Conservation (phyloP, 441 rosid species). For the Brassica balearica region DNA sequence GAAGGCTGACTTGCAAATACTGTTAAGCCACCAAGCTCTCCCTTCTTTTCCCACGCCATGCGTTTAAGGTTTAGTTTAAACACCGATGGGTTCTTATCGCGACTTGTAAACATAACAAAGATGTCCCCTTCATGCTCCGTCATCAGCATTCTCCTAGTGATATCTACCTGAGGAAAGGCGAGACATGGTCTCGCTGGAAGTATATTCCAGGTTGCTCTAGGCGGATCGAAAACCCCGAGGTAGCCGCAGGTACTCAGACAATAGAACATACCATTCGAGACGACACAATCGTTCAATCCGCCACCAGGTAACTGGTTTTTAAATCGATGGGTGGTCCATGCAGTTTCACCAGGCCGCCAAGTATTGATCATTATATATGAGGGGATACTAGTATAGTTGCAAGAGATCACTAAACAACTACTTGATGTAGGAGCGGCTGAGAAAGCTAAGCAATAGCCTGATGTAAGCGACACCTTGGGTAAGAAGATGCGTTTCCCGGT, state of each 20-base stretch:
- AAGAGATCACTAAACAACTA: slow-evolving; percentile 11
- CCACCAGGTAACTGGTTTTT: background rate
- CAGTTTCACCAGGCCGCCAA: slow-evolving; percentile 25
- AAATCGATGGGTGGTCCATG: slow-evolving; percentile 12
- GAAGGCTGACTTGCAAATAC: background rate
- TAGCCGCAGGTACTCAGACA: background rate
- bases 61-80: slow-evolving; percentile 16
- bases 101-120: background rate
- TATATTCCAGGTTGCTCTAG: slow-evolving; percentile 1
- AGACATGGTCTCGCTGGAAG: slow-evolving; percentile 9
- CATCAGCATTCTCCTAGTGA: background rate
- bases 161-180: background rate
- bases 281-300: background rate
- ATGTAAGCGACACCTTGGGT: background rate
- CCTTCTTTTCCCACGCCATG: slow-evolving; percentile 16
- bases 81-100: background rate
- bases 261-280: slow-evolving; percentile 22
- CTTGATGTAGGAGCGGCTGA: slow-evolving; percentile 28
- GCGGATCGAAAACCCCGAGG: slow-evolving; percentile 14
- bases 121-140: slow-evolving; percentile 16
- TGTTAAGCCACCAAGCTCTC: slow-evolving; percentile 21
- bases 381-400: background rate
- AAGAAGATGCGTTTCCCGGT: slow-evolving; percentile 8
- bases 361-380: background rate
- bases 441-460: background rate